Conservation (phyloP, 768 basidiomycete species). For the Lanmaoa pseudosensibilis region DNA sequence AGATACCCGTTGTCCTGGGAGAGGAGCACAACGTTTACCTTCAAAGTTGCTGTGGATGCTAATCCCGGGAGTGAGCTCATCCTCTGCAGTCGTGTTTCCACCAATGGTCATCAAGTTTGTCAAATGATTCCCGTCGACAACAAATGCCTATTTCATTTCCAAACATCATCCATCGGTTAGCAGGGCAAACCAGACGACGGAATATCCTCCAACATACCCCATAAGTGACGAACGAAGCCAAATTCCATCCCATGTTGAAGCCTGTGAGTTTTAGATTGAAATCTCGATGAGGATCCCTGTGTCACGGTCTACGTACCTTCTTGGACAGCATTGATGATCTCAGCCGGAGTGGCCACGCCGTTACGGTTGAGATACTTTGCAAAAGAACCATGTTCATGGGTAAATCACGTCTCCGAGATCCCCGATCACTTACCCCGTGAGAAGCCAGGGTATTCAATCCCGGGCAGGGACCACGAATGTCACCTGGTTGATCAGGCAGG, state of each 20-base stretch:
- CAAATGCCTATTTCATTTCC: slow-evolving; percentile 15
- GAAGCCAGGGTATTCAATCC: slow-evolving; percentile 28
- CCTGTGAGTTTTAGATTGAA: slow-evolving; percentile 4
- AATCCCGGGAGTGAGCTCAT: slow-evolving; percentile 16
- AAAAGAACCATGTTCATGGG: neutral
- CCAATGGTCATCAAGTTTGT: slow-evolving; percentile 32
- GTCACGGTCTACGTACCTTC: slow-evolving; percentile 11
- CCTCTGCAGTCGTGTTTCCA: slow-evolving; percentile 17
- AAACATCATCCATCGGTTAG: neutral
- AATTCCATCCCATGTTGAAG: slow-evolving; percentile 26
- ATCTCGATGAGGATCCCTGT: neutral
- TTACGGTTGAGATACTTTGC: slow-evolving; percentile 18
- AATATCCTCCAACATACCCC: slow-evolving; percentile 8
- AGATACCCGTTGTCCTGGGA: neutral
- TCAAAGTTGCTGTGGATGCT: slow-evolving; percentile 28
- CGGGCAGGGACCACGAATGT: slow-evolving; percentile 28
- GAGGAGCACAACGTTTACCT: slow-evolving; percentile 1
- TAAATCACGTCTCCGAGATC: neutral
- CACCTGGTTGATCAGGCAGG: slow-evolving; percentile 11
- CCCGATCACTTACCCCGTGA: slow-evolving; percentile 24
- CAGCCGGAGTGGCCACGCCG: slow-evolving; percentile 23
- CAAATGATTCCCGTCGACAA: slow-evolving; percentile 30
- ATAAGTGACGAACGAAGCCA: slow-evolving; percentile 24
- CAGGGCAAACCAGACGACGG: neutral
- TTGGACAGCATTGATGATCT: slow-evolving; percentile 26